Evolutionary conservation across 2,329 filamentous ascomycete species (phyloP).

Genomic region (Myriangium duriaei): DNA sequence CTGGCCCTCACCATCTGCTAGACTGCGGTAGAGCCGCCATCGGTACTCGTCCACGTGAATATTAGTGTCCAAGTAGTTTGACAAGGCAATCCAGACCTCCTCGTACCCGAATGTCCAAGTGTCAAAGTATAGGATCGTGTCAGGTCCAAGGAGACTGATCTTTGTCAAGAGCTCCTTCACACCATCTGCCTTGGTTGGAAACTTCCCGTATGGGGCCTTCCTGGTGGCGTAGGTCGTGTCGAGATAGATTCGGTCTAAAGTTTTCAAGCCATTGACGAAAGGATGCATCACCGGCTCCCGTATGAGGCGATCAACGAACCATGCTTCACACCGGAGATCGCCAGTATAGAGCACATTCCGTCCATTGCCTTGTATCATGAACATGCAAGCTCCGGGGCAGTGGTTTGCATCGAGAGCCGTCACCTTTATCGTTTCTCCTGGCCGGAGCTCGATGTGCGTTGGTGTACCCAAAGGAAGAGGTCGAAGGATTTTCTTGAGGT

Average conservation of each 20-base stretch:
- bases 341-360: constrained; percentile 78
- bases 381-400: constrained; percentile 84
- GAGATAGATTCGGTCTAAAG: constrained; percentile 71
- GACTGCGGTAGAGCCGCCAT: constrained; percentile 55
- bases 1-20: constrained; percentile 31
- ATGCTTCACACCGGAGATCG: constrained; percentile 73
- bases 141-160: constrained; percentile 27
- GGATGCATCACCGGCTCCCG: constrained; percentile 63
- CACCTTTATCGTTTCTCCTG: constrained; percentile 57
- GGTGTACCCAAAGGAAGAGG: constrained; percentile 72
- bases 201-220: constrained; percentile 36
- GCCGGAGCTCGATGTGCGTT: constrained; percentile 60
- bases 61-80: constrained; percentile 54
- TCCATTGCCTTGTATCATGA: constrained; percentile 63
- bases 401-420: constrained; percentile 88
- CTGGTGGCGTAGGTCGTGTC: constrained; percentile 67
- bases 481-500: constrained; percentile 61
- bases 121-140: constrained; percentile 57
- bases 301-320: constrained; percentile 66
- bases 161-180: constrained; percentile 60
- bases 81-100: constrained; percentile 76
- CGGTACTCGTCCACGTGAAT: constrained; percentile 81
- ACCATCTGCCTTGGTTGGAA: constrained; percentile 59
- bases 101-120: constrained; percentile 93
- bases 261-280: constrained; percentile 54